These are phyloP conservation scores for Dalbergia oliveri DNA, from an alignment of 306 rosid species.

Conservation along the genomic window DNA sequence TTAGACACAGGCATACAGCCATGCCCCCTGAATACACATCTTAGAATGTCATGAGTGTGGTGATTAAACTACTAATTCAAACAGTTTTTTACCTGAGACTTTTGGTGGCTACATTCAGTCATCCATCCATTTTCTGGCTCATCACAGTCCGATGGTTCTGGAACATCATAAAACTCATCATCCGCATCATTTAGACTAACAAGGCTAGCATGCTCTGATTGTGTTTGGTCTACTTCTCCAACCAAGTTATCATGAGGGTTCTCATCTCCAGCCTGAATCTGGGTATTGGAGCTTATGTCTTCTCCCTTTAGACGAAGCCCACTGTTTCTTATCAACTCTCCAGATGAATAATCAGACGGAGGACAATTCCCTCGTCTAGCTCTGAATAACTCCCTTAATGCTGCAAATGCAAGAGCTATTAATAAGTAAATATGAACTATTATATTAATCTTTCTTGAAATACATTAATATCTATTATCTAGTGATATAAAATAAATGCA, in stretches of 20 bases:
- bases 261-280: constrained; percentile 48
- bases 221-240: constrained; percentile 60
- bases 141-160: constrained; percentile 71
- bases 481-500: constrained; percentile 29
- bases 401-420: constrained; percentile 58
- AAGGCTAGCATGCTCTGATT: constrained; percentile 63
- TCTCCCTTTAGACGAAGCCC: constrained; percentile 55
- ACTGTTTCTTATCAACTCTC: constrained; percentile 58
- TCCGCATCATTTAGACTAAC: constrained; percentile 64
- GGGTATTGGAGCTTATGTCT: constrained; percentile 53
- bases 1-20: neutral
- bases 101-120: constrained; percentile 61
- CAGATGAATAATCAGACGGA: constrained; percentile 62
- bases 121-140: constrained; percentile 78
- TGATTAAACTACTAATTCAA: constrained; percentile 28
- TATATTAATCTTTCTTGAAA: constrained; percentile 27
- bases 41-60: constrained; percentile 18
- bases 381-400: constrained; percentile 78
- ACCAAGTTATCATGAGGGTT: constrained; percentile 45
- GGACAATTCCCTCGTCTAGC: constrained; percentile 64
- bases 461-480: constrained; percentile 4
- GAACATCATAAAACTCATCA: constrained; percentile 92
- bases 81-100: constrained; percentile 53
- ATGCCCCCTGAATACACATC: constrained; percentile 6
- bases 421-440: constrained; percentile 37